Base-by-base conservation (phyloP, 805 yeast species). In the Wickerhamiella qilinensis region DNA sequence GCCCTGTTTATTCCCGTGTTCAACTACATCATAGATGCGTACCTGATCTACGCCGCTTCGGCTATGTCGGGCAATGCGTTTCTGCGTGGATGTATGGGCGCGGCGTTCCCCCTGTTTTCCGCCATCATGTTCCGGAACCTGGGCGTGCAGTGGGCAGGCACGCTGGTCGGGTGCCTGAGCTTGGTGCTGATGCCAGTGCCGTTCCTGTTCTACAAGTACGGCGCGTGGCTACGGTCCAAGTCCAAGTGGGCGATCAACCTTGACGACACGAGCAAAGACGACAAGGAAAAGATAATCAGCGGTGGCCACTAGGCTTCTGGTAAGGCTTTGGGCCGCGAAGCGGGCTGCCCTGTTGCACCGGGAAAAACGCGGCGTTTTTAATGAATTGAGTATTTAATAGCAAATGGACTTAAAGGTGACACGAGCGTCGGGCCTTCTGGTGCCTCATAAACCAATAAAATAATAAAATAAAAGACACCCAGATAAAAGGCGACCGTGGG, bases 61-160 rank as follows among this genome's bases (percentile, higher is more conserved):
- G 88, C 84, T 2, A 59, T 77, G 43, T 82, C 85, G 3, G 84
- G 73, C 11, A 77, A 77, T 53, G 71, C 86, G 0, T 67, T 80
- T 48, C 55, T 78, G 52, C 71, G 88, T 59, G 71, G 82, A 2
- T 59, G 63, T 0, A 69, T 74, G 41, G 88, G 80, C 37, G 80
- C 77, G 17, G 73, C 71, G 1, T 74, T 74, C 68, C 84, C 83
- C 30, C 60, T 81, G 40, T 81, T 82, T 52, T 79, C 85, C 1
- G 58, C 67, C 2, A 74, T 68, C 48, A 77, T 81, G 88, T 79
- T 80, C 57, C 54, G 61, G 17, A 65, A 64, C 40, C 67, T 81
- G 71, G 80, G 81, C 22, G 67, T 68, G 21, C 75, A 78, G 47
- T 81, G 88, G 86, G 88, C 91, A 1, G 85, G 86, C 41, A 61